Conservation (phyloP, 1,139 yeast species). For the Debaryomycetaceae sp. region DNA sequence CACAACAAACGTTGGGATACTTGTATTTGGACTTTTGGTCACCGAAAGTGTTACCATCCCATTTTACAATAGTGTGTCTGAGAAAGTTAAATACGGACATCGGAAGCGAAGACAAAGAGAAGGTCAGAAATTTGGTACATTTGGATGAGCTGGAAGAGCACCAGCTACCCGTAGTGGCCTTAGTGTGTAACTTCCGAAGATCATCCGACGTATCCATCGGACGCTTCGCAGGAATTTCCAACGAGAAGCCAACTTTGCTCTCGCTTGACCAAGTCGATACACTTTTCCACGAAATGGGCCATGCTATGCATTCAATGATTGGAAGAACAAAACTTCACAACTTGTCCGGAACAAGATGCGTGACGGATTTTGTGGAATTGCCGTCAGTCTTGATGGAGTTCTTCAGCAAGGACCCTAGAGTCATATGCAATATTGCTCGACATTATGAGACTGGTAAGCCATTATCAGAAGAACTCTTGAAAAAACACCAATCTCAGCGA, state of each 20-base stretch:
- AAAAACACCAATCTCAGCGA: conserved; percentile 50
- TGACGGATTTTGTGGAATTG: conserved; percentile 92
- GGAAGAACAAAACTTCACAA: conserved; percentile 89
- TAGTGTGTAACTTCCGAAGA: conserved; percentile 80
- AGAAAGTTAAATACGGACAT: conserved; percentile 43
- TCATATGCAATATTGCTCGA: conserved; percentile 66
- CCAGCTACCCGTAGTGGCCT: conserved; percentile 86
- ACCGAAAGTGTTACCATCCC: conserved; percentile 68
- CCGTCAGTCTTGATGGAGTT: conserved; percentile 96
- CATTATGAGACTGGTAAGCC: conserved; percentile 71
- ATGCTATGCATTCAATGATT: conserved; percentile 96
- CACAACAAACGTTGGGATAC: conserved; percentile 30
- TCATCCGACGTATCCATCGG: conserved; percentile 14
- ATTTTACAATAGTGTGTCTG: conserved; percentile 95
- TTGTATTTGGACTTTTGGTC: conserved; percentile 48
- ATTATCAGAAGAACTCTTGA: conserved; percentile 49
- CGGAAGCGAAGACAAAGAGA: conserved; percentile 22
- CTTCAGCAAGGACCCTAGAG: conserved; percentile 80
- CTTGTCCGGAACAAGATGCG: conserved; percentile 91
- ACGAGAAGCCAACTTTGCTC: conserved; percentile 43
- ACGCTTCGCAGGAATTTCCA: conserved; percentile 25
- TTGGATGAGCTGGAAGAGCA: conserved; percentile 50
- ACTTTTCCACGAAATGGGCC: conserved; percentile 97
- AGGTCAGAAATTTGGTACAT: conserved; percentile 44
- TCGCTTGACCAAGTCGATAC: conserved; percentile 84